Evolutionary conservation across 1,139 yeast species (phyloP), one percentile per base, ranked within the genome.

Genomic region (Taphrina betulina): DNA sequence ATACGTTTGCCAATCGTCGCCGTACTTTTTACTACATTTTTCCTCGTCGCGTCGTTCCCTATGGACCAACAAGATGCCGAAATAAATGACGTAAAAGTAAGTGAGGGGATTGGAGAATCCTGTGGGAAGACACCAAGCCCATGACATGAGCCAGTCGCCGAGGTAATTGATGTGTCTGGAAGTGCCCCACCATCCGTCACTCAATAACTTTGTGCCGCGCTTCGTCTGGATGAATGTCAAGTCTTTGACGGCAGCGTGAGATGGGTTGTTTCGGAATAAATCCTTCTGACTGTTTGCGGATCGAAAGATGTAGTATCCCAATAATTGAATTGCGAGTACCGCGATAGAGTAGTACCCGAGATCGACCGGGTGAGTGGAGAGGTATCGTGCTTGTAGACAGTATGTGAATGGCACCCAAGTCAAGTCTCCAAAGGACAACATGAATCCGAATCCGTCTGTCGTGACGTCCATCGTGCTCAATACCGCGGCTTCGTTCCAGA

Each of bases 391-490:
- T 67, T 92, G 98, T 60, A 92, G 69, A 3, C 92, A 78, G 69
- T 94, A 92, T 1, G 95, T 79, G 75, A 92, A 90, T 26, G 98
- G 98, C n/a, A 92, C 88, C 75, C 94, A 79, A 0, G 95, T 82
- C 66, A 92, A 76, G 68, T 92, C 98, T 31, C 98, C 98, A 73
- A 90, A 90, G 5, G 90, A 80, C 53, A 92, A 75, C 98, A 92
- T 92, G 72, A 83, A 89, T 0, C 98, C 98, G 69, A 92, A 88
- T 0, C 98, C 98, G 71, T 92, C 98, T 17, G 96, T 87, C 12
- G 95, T 86, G 54, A 89, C 80, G 68, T 92, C 98, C 78, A 92
- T 90, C 96, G 94, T 94, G 3, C 94, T 81, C 60, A 92, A 74
- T 14, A 84, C 78, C 10, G 96, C 96, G 65, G 81, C 85, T 69